Evolutionary conservation across 805 yeast species (phyloP).

Genomic region (Kluyveromyces siamensis): DNA sequence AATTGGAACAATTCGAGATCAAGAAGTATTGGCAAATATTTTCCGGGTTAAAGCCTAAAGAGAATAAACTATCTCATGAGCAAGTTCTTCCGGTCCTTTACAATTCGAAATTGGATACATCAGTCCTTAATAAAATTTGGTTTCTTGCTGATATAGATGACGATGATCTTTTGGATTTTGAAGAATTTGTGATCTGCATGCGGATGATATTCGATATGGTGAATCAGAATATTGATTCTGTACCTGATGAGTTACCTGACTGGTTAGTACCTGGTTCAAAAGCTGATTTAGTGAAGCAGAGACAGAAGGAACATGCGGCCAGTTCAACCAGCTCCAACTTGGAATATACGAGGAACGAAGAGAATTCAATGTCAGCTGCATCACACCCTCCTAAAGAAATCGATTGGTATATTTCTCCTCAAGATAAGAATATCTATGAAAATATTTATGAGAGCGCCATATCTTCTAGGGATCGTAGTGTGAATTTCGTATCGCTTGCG

Average conservation of each 20-base stretch:
- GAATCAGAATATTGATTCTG: constrained; percentile 50
- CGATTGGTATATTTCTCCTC: constrained; percentile 95
- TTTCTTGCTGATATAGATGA: constrained; percentile 85
- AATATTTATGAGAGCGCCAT: constrained; percentile 46
- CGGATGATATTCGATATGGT: constrained; percentile 85
- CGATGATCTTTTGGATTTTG: constrained; percentile 89
- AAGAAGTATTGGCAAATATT: constrained; percentile 97
- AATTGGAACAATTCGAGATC: constrained; percentile 89
- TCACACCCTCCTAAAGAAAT: constrained; percentile 30
- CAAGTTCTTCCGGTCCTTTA: constrained; percentile 79
- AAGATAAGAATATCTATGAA: constrained; percentile 72
- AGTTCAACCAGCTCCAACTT: constrained; percentile 17
- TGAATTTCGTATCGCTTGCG: constrained; percentile 61
- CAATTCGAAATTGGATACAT: constrained; percentile 75
- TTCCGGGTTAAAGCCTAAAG: constrained; percentile 75
- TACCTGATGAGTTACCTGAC: constrained; percentile 72
- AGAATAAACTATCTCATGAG: constrained; percentile 74
- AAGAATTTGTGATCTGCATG: constrained; percentile 97
- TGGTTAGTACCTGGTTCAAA: constrained; percentile 93
- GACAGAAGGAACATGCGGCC: constrained; percentile 40
- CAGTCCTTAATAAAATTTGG: constrained; percentile 81
- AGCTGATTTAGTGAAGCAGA: constrained; percentile 77
- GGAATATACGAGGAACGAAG: constrained; percentile 4
- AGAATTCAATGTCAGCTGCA: not conserved
- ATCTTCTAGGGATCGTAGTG: constrained; percentile 75